Evolutionary conservation across 139 green algal genomes (phyloP).

Genomic region (Marvania coccoides): DNA sequence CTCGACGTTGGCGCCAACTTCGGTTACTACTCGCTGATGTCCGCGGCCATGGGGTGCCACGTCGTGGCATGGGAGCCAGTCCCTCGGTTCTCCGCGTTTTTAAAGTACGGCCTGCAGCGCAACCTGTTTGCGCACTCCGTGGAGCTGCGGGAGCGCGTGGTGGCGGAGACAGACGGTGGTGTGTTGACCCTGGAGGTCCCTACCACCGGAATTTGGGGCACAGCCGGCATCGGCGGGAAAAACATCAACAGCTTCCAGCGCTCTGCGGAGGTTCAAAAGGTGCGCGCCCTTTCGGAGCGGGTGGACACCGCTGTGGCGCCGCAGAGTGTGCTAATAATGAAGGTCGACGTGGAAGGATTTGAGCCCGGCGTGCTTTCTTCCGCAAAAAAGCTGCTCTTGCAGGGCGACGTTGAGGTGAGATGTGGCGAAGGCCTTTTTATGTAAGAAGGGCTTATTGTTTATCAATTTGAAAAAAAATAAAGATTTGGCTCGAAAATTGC

Average conservation of each 20-base stretch:
- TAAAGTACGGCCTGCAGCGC: constrained; percentile 49
- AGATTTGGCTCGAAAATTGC: too few species aligned
- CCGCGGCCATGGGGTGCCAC: constrained; percentile 59
- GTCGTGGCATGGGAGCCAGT: constrained; percentile 75
- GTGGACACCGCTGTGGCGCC: constrained; percentile 26
- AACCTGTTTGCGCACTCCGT: constrained; percentile 38
- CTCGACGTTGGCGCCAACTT: constrained; percentile 76
- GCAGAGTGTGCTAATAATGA: constrained; percentile 32
- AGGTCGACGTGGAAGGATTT: constrained; percentile 71
- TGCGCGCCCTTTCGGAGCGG: constrained; percentile 20
- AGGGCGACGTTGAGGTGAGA: too few species aligned
- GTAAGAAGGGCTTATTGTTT: too few species aligned
- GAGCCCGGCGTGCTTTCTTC: constrained; percentile 31
- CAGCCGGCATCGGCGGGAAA: constrained; percentile 46
- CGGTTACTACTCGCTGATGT: constrained; percentile 66
- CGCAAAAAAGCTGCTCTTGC: constrained; percentile 20
- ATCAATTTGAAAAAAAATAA: too few species aligned
- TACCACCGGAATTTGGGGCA: constrained; percentile 57
- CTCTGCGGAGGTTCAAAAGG: background rate
- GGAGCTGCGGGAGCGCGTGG: constrained; percentile 19
- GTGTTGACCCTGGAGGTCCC: constrained; percentile 40
- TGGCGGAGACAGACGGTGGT: constrained; percentile 13
- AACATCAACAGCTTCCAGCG: constrained; percentile 68
- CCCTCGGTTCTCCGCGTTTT: constrained; percentile 58
- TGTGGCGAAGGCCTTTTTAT: too few species aligned